A percentile compares a stretch with the other conserved stretches of the same genome.
phyloP scores from a whole-genome alignment of 495 filamentous ascomycete genomes.

The Aspergillus indologenus region DNA sequence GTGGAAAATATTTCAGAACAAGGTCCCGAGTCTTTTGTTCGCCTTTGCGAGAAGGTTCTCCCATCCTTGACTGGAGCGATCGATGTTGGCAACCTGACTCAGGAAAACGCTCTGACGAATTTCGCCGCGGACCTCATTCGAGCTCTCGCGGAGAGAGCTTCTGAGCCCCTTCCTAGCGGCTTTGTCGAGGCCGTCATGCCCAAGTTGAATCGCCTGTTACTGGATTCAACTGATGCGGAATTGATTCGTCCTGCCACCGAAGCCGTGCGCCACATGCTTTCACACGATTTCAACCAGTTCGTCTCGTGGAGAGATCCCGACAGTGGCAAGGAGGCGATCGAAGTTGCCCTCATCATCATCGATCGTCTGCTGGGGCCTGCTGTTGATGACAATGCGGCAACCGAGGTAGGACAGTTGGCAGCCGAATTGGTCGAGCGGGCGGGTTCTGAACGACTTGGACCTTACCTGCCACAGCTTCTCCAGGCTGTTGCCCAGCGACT shows the following conservation, averaged over 20 bases:
- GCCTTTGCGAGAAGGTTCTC: constrained; percentile 81
- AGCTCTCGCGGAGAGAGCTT: constrained; percentile 75
- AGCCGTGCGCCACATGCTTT: constrained; percentile 80
- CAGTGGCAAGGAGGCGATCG: constrained; percentile 75
- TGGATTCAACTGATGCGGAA: constrained; percentile 76
- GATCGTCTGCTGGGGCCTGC: constrained; percentile 81
- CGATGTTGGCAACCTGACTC: constrained; percentile 79
- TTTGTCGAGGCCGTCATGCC: constrained; percentile 84
- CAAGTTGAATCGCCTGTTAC: constrained; percentile 77
- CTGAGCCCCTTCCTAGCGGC: constrained; percentile 77
- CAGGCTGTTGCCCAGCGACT: constrained; percentile 85
- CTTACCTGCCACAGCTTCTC: constrained; percentile 85
- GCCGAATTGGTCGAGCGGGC: constrained; percentile 95
- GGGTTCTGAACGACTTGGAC: constrained; percentile 81
- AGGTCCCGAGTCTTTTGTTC: constrained; percentile 65
- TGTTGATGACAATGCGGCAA: constrained; percentile 87
- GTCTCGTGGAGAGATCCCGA: constrained; percentile 72
- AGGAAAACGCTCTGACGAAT: constrained; percentile 76
- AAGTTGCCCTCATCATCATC: constrained; percentile 86
- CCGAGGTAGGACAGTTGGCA: constrained; percentile 90
- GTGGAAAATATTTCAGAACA: constrained; percentile 61
- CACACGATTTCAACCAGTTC: constrained; percentile 83
- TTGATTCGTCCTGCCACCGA: constrained; percentile 83
- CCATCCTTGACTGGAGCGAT: constrained; percentile 85
- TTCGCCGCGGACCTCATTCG: constrained; percentile 82